Evolutionary conservation across 2,329 filamentous ascomycete species (phyloP).

Genomic region (Trichoderma afroharzianum): DNA sequence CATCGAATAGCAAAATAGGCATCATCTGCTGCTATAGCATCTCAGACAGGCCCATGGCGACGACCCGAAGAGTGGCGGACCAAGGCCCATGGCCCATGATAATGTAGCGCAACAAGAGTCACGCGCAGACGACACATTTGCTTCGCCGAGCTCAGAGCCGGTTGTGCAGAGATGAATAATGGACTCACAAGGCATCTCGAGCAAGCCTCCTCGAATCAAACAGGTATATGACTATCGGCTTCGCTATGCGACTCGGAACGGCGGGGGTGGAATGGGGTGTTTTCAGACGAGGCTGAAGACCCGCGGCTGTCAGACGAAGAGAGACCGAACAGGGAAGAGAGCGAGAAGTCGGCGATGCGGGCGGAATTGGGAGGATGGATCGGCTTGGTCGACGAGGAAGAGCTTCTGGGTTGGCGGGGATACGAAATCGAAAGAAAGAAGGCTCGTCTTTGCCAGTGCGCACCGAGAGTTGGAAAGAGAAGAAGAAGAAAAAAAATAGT

Average conservation of each 20-base stretch:
- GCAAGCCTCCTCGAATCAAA: constrained; percentile 23
- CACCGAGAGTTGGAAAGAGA: not conserved
- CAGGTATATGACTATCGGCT: constrained; percentile 12
- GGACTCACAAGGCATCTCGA: constrained; percentile 40
- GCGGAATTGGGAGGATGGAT: not conserved
- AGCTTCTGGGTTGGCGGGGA: not conserved
- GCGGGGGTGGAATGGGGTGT: not conserved
- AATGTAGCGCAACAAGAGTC: constrained; percentile 2
- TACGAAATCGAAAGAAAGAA: not conserved
- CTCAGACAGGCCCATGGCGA: not conserved
- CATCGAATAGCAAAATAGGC: not conserved
- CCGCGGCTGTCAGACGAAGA: constrained; percentile 1
- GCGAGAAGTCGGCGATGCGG: not conserved
- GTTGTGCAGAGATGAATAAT: constrained; percentile 15
- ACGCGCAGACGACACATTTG: not conserved
- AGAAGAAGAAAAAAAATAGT: not conserved
- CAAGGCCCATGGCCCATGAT: not conserved
- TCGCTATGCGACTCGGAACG: constrained; percentile 10
- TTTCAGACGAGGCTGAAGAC: constrained; percentile 1
- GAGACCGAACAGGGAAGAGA: not conserved
- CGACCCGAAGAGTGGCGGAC: not conserved
- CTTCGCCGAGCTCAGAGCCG: constrained; percentile 1
- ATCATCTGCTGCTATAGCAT: not conserved
- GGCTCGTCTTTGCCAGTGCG: not conserved
- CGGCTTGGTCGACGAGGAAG: not conserved